Base-by-base conservation (phyloP, 768 basidiomycete genomes). In the Mycena maculata region DNA sequence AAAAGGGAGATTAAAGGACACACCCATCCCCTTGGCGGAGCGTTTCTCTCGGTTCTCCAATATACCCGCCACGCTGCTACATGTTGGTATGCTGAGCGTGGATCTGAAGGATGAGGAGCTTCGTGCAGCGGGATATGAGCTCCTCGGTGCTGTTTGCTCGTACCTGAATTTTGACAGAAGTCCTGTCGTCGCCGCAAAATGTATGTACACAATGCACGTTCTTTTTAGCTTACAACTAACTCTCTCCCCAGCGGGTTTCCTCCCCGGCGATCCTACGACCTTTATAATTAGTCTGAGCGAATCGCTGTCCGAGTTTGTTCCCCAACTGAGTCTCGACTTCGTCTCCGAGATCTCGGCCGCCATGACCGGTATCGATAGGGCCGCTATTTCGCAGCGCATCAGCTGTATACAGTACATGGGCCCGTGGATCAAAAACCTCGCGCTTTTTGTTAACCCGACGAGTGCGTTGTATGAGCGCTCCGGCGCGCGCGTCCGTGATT, bases 401-500 rank as follows among this genome's bases (percentile, higher is more conserved):
- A 87, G 85, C 65, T 94, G 90, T 72, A 76, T 96, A 23, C 88
- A 92, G 65, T 96, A 95, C 73, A 85, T 97, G 83, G 88, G 86
- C 42, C 95, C 96, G 4, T 98, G 95, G 96, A 86, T 97, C 44
- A 89, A 86, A 75, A 96, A 96, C 72, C 82, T 98, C 2, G 82
- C 86, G 3, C 77, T 82, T 16, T 96, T 93, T 68, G 85, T 87
- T 28, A 90, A 91, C 70, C 90, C 94, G 1, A 86, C 89, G 3
- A 85, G 85, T 69, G 73, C 85, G n/a, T 80, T 91, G 33, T 92
- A 87, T 63, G 91, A 93, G 59, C 86, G 88, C 30, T 90, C 91
- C 1, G 91, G 89, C 11, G 88, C 92, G 13, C 86, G 90, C 69
- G 80, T 96, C 23, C 87, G 93, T 16, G 94, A 96, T 71, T 91